Percentiles rank a stretch among this genome's conserved stretches.
phyloP scores from a whole-genome alignment of 768 basidiomycete genomes.

The Rhodosporidiobolus odoratus region DNA sequence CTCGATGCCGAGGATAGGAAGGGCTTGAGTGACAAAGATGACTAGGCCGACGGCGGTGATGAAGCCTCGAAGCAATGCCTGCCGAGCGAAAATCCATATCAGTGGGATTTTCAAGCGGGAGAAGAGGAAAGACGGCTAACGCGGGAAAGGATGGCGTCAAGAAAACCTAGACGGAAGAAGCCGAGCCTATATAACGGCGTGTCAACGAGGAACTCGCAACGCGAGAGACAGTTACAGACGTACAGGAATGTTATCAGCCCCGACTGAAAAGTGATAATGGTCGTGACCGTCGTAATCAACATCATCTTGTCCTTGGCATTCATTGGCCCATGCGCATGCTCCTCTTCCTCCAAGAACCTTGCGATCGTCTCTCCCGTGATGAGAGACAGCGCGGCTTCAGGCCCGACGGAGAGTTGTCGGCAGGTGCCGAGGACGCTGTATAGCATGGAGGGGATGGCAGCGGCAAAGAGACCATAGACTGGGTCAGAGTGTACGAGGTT shows the following conservation, averaged over 20 bases:
- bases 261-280: slow-evolving; percentile 26
- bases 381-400: slow-evolving; percentile 41
- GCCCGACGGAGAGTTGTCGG: slow-evolving; percentile 41
- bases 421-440: slow-evolving; percentile 42
- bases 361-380: slow-evolving; percentile 35
- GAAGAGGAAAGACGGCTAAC: background rate
- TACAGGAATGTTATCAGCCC: slow-evolving; percentile 34
- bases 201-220: background rate
- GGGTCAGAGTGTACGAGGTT: slow-evolving; percentile 38
- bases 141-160: slow-evolving; percentile 41
- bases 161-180: slow-evolving; percentile 42
- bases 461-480: slow-evolving; percentile 41
- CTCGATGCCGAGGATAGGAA: slow-evolving; percentile 38
- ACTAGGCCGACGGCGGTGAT: slow-evolving; percentile 41
- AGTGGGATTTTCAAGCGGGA: accelerated
- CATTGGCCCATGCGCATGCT: slow-evolving; percentile 30
- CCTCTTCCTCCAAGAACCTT: slow-evolving; percentile 25
- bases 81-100: background rate
- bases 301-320: background rate
- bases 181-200: slow-evolving; percentile 34
- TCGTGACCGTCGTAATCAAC: slow-evolving; percentile 5
- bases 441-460: slow-evolving; percentile 39
- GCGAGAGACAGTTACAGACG: background rate
- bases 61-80: slow-evolving; percentile 43
- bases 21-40: slow-evolving; percentile 38